These are phyloP conservation scores for Gloeophyllum trabeum DNA, from an alignment of 768 basidiomycete species.

Conservation along the genomic window DNA sequence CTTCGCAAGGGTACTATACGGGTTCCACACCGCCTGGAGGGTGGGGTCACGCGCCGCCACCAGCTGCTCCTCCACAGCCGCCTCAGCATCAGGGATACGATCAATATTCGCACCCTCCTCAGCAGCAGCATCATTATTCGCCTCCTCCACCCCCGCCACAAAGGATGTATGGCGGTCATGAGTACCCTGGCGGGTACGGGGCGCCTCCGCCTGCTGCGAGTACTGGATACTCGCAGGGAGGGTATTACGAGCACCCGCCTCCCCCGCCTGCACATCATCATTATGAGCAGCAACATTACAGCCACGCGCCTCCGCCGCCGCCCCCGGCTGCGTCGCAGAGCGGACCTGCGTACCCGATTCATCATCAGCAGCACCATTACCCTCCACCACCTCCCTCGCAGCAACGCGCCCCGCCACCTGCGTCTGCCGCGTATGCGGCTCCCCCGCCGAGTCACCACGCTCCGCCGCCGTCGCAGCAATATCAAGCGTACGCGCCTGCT, in stretches of 20 bases:
- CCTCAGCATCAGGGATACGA: neutral
- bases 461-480: no score
- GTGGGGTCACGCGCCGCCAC: neutral
- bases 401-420: no score
- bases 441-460: no score
- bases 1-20: slow-evolving; percentile 11
- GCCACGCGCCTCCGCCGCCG: no score
- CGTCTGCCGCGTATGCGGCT: no score
- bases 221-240: neutral
- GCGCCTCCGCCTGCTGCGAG: neutral
- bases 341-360: neutral
- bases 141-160: neutral
- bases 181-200: neutral
- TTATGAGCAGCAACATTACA: neutral
- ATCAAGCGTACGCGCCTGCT: neutral
- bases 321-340: no score
- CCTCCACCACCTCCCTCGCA: no score
- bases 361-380: no score
- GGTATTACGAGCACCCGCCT: neutral
- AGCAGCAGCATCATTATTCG: neutral
- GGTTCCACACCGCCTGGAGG: no score
- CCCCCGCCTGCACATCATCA: neutral
- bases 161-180: neutral
- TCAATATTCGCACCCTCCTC: neutral
- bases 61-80: neutral